Evolutionary conservation across 176 grass and related monocot species (phyloP), one percentile per base, ranked within the genome.

Genomic region (Oryza meridionalis): DNA sequence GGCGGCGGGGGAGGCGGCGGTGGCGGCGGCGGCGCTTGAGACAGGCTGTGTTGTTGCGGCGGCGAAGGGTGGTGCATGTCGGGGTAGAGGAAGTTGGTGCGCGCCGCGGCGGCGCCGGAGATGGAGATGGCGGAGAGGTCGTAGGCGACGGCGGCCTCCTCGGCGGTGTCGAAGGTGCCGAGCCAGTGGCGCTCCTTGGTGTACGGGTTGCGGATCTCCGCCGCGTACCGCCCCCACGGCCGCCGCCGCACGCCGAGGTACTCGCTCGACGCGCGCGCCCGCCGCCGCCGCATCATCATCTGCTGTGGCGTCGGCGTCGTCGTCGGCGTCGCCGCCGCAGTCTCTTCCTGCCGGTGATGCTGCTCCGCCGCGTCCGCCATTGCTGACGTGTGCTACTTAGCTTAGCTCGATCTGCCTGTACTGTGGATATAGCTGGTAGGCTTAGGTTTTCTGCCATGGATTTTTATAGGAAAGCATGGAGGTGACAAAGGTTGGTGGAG

Each of bases 121-220:
- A 93, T 91, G 74, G 94, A 69, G 78, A 97, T 86, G 65, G 94
- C 77, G 0, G 90, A 88, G 64, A 92, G 82, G 76, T 94, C 92
- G 37, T 94, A 94, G 14, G 92, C 89, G 7, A 94, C 65, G 15
- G 92, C 92, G 2, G 92, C 89, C 70, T 91, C 89, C 87, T 94
- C 86, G 11, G 92, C 88, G 5, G 88, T 94, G 79, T 91, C 92
- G 37, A 94, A 94, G 16, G 92, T 94, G 12, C 89, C 92, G 15
- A 94, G 86, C 93, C 90, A 92, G 83, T 84, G 94, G 27, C 94
- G 88, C 84, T 97, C 91, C 76, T 97, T 97, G 29, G 94, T 97
- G 51, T 79, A 84, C 4, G 89, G 92, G 89, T 94, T 89, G 21
- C 92, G 77, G 51, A 94, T 94, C 80, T 94, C 92, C 14, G 92